Evolutionary conservation across 2,329 filamentous ascomycete genomes (phyloP).

Genomic region (Pezicula carpinea): DNA sequence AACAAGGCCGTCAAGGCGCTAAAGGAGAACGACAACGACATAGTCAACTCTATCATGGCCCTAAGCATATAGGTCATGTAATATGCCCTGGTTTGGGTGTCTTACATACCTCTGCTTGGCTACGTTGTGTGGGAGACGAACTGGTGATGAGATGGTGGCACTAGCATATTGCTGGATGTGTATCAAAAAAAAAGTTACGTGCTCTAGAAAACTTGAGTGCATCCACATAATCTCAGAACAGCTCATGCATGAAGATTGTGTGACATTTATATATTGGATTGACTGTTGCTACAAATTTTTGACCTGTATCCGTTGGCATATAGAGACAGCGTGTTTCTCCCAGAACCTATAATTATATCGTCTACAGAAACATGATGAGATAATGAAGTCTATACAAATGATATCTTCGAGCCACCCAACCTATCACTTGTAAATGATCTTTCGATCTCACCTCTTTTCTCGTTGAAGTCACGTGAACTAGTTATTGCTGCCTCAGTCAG

Average conservation of each 20-base stretch:
- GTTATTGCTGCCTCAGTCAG: conserved; percentile 19
- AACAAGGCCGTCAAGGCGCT: conserved; percentile 99
- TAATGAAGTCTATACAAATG: too few relatives aligned
- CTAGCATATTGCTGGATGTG: background rate
- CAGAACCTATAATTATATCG: too few relatives aligned
- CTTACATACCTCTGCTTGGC: background rate
- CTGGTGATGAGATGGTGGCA: background rate
- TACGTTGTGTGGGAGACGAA: background rate
- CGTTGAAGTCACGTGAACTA: background rate
- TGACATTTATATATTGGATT: too few relatives aligned
- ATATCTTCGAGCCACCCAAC: too few relatives aligned
- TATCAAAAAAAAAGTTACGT: conserved; percentile 4
- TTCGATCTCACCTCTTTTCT: too few relatives aligned
- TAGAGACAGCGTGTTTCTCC: too few relatives aligned
- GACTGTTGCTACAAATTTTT: too few relatives aligned
- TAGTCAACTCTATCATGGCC: conserved; percentile 99
- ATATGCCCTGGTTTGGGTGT: conserved; percentile 3
- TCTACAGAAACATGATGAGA: too few relatives aligned
- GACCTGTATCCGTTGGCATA: too few relatives aligned
- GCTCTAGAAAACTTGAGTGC: background rate
- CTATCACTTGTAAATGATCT: too few relatives aligned
- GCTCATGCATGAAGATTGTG: background rate
- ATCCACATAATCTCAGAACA: background rate
- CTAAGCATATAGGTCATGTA: conserved; percentile 64
- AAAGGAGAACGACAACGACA: conserved; percentile 99